Evolutionary conservation across 1,139 yeast species (phyloP), one percentile per base, ranked within the genome.

Genomic region (Hemisphaericaspora xylanilytica): DNA sequence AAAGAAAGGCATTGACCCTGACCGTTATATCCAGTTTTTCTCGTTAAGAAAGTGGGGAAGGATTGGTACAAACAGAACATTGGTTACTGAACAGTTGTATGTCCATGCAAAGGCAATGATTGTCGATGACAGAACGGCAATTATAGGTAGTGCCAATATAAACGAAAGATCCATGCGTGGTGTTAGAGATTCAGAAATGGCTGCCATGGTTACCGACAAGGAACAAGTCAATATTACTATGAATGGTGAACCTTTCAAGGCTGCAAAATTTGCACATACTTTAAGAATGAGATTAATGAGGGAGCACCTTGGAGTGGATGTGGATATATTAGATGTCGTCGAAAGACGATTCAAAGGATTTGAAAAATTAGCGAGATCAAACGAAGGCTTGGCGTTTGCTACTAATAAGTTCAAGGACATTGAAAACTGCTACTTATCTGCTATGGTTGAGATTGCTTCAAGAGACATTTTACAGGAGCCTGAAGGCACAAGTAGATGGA

Each of bases 101-200:
- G 84, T 94, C 36, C 98, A 94, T 60, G 96, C 96, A 4, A 94
- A 94, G 58, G 75, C 84, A 6, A 77, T 92, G 81, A 74, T 92
- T 53, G 96, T 85, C n/a, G 98, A 92, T 64, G 98, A 92, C 56
- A 73, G 96, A 38, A 77, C 83, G 32, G 97, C 96, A 3, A 85
- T 92, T 37, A 90, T 92, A 52, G 98, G 98, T 3, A 86, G 96
- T 56, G 98, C 98, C 1, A 92, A 92, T 56, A 87, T 92, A 47
- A 92, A 92, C 55, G 98, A 92, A 61, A 75, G 98, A 52, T 89
- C 97, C 0, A 89, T 89, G 88, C 73, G 95, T 50, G 98, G 98
- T 16, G 72, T 75, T 16, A 74, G 98, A 56, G 99, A 94, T 58
- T 89, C 97, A 3, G 99, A 94, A 56, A 82, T 92, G 38, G 96